Evolutionary conservation across 768 basidiomycete species (phyloP), one percentile per base, ranked within the genome.

Genomic region (Phanerodontia chrysosporium): DNA sequence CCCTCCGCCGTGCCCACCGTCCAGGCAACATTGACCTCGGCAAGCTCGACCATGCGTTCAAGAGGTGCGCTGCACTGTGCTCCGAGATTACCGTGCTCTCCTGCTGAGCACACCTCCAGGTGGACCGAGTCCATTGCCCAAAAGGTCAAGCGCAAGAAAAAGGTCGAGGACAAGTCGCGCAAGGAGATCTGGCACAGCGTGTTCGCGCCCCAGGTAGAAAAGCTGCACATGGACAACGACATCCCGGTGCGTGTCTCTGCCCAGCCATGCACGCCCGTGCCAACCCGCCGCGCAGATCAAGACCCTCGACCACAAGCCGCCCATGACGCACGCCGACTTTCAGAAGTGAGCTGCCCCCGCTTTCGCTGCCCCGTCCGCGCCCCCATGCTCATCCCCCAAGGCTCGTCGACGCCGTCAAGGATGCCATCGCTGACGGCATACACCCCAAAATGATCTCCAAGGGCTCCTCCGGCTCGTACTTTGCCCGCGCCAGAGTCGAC

Each of bases 371-470:
- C 49, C 2, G 10, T 25, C 7, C 10, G 45, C 28, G n/a, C n/a
- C n/a, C n/a, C n/a, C n/a, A n/a, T 58, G 56, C 64, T 61, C 49
- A 66, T 61, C 54, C 54, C 59, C 64, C 54, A 66, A 90, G 88
- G 54, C 67, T 87, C 16, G 83, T 83, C 16, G 78, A 85, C 66
- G 83, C 83, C 29, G 84, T 91, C 16, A 83, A 80, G 66, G 78
- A 72, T 58, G 89, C 90, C 14, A 89, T 95, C 62, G 59, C 75
- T 6, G 87, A 86, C 24, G 92, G 91, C 13, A 80, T 92, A 45
- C 92, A 95, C 65, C 93, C 93, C 10, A 92, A 93, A 71, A 90
- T 95, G 84, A 95, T 95, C 51, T 73, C 83, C 4, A 94, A 93
- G 67, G 94, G 94, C 12, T 92, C 90, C 1, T 91, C 89, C 5